These are phyloP conservation scores for Tilletia indica DNA, from an alignment of 1,284 basidiomycete species.

Conservation along the genomic window DNA sequence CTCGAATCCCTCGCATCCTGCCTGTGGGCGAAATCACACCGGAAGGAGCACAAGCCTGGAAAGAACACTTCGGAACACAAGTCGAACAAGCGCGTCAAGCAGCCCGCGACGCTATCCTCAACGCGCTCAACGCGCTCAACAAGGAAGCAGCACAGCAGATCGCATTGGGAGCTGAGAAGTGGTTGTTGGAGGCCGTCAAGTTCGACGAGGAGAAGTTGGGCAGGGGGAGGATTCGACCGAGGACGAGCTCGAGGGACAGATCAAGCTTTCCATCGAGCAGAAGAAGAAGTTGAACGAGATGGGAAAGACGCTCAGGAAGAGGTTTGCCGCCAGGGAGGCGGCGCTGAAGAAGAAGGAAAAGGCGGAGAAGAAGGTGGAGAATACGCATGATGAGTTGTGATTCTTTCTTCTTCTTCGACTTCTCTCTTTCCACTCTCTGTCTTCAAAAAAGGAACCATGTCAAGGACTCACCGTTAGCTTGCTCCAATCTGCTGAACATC, in stretches of 20 bases:
- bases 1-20: conserved; percentile 29
- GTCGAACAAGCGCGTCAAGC: conserved; percentile 32
- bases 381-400: conserved; percentile 16
- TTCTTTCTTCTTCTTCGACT: too few species aligned
- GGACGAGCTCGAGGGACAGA: conserved; percentile 26
- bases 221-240: conserved; percentile 28
- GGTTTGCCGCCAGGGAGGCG: conserved; percentile 4
- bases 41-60: conserved; percentile 29
- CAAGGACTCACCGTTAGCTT: neutral
- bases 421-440: neutral
- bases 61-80: conserved; percentile 31
- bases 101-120: conserved; percentile 17
- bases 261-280: conserved; percentile 28
- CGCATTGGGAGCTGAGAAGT: conserved; percentile 43
- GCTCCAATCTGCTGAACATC: neutral
- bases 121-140: neutral
- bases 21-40: conserved; percentile 9
- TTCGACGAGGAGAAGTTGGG: conserved; percentile 42
- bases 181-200: conserved; percentile 37
- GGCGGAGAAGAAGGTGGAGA: neutral
- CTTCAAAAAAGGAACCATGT: neutral
- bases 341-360: neutral
- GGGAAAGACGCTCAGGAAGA: conserved; percentile 18
- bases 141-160: conserved; percentile 22
- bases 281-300: conserved; percentile 34